Percentiles rank a stretch among this genome's conserved stretches.
These are phyloP conservation scores for Alternaria burnsii DNA, from an alignment of 2,329 filamentous ascomycete genomes.

Conservation along the genomic window DNA sequence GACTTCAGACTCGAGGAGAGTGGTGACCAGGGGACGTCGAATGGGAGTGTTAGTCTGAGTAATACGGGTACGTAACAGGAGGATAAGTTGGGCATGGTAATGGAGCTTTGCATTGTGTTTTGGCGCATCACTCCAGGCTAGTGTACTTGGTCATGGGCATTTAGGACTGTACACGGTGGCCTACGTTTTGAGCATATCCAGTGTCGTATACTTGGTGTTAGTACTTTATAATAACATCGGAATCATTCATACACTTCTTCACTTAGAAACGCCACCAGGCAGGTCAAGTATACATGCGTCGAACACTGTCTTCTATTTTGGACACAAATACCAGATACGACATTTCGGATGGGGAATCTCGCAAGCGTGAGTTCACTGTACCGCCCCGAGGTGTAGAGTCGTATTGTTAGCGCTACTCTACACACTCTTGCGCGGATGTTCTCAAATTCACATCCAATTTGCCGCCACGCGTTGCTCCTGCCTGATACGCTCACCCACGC, in stretches of 20 bases:
- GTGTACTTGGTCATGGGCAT: not conserved
- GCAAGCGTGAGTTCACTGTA: not conserved
- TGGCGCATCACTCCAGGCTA: not conserved
- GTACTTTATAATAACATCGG: not conserved
- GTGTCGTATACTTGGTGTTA: not conserved
- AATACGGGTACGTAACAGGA: not conserved
- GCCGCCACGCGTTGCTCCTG: not conserved
- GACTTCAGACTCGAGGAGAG: constrained; percentile 54
- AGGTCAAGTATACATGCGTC: not conserved
- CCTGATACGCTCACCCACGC: not conserved
- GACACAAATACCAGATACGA: not conserved
- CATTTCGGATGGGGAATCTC: not conserved
- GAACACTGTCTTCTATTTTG: not conserved
- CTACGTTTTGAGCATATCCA: not conserved
- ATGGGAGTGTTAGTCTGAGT: not conserved
- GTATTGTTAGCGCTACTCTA: not conserved
- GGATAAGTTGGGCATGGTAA: not conserved
- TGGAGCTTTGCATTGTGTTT: not conserved
- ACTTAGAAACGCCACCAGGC: not conserved
- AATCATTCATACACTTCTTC: not conserved
- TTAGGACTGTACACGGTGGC: not conserved
- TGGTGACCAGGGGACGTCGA: constrained; percentile 7
- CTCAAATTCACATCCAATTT: constrained; percentile 3
- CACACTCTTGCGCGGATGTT: not conserved
- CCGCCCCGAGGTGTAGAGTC: not conserved